phyloP scores from a whole-genome alignment of 345 rosid genomes.

The Capsella bursapastoris region DNA sequence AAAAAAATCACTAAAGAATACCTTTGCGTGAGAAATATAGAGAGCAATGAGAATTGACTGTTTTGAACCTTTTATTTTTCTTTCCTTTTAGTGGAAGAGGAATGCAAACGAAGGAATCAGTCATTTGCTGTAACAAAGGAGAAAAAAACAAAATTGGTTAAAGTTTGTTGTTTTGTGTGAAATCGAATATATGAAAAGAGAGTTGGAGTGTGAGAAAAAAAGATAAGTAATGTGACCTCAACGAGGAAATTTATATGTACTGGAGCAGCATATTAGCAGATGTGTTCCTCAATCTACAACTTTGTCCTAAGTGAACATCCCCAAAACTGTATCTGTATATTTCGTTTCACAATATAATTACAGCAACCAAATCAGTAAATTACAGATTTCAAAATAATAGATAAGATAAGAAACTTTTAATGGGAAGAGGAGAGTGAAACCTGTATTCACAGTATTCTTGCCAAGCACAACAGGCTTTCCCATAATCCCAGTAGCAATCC shows the following conservation, averaged over 20 bases:
- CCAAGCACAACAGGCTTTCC: constrained; percentile 97
- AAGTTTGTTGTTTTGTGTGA: background rate
- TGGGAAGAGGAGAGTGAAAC: constrained; percentile 47
- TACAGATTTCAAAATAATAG: background rate
- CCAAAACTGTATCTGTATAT: constrained; percentile 79
- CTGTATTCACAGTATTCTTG: constrained; percentile 95
- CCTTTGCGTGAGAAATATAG: constrained; percentile 29
- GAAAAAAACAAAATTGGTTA: background rate
- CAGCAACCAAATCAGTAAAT: constrained; percentile 17
- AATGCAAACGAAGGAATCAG: constrained; percentile 13
- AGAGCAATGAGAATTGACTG: constrained; percentile 27
- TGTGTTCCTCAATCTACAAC: constrained; percentile 92
- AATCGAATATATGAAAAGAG: background rate
- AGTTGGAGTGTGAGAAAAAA: background rate
- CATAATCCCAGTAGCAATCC: constrained; percentile 99
- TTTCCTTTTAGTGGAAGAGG: background rate
- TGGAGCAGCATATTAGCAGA: constrained; percentile 63
- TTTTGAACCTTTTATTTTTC: background rate
- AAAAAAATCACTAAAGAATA: constrained; percentile 28
- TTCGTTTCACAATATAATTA: background rate
- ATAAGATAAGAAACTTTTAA: background rate
- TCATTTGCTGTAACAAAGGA: constrained; percentile 16
- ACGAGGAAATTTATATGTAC: constrained; percentile 56
- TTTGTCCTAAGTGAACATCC: constrained; percentile 97
- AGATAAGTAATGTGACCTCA: constrained; percentile 35